Evolutionary conservation across 2,329 filamentous ascomycete species (phyloP), one percentile per base, ranked within the genome.

Genomic region (Talaromyces sp.): DNA sequence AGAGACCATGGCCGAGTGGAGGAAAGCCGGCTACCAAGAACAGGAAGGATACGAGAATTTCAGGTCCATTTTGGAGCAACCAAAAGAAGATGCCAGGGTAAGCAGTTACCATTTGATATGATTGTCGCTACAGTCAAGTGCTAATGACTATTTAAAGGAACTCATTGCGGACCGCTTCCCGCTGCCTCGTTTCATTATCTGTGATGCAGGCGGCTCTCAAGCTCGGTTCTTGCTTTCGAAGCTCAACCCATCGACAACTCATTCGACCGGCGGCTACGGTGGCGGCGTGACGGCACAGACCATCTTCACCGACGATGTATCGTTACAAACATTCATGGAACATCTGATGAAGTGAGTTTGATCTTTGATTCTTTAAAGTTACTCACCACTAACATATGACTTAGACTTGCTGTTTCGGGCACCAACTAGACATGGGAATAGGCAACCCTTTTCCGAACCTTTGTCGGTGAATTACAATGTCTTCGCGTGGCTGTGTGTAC

Each of bases 11-110:
- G 95, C 95, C 0, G 92, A 97, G 74, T 99, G 95, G 95, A 88
- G 93, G 67, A 98, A 99, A 77, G 93, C 93, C 19, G 95, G 95
- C 1, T 99, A 99, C 73, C 95, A 99, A 69, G 92, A 97, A 2
- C 93, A 98, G 76, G 93, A 97, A 73, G 95, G 95, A 10, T 99
- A 99, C 72, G 95, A 98, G 77, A 98, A 97, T 77, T 96, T 99
- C 79, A 89, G 89, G 56, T 79, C 87, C 33, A 82, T 99, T 57
- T 83, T 99, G 55, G 92, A 97, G 73, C 88, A 92, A 69, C 95
- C 95, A 1, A 98, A 97, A 78, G 95, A 98, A 75, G 95, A 99
- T 77, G 95, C 95, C 63, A 90, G 92, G 76, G 91, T 95, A 83
- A 71, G 88, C 81, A 61, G 42, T 32, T 44, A 25, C 28, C 17